Evolutionary conservation across 306 rosid genomes (phyloP), one percentile per base, ranked within the genome.

Genomic region (Dalbergia oliveri): DNA sequence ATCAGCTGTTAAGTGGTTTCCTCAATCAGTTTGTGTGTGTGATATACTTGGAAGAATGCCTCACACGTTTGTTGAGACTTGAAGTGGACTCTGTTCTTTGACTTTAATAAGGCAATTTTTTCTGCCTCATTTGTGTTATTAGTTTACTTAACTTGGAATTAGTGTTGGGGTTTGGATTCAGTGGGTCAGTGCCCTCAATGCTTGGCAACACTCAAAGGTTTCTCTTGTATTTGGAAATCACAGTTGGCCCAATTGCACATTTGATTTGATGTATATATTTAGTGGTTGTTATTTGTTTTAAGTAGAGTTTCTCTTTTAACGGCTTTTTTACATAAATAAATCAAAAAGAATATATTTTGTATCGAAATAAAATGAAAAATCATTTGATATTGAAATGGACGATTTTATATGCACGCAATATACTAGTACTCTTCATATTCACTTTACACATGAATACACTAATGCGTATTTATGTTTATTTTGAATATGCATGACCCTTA

Each of bases 81-180:
- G 60, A 73, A 66, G 72, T 73, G 69, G 84, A 83, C 49, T 11
- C 33, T 26, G 6, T 51, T 34, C 18, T 74, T 74, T 75, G 64
- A 59, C 43, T 67, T 56, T 43, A 19, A 5, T 78, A 21, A 21
- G 23, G 54, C 31, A 44, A 44, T 14, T 45, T 33, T 23, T 16
- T 41, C 16, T 4, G 33, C 35, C 81, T 53, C 69, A 35, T 66
- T 83, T 79, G 76, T 56, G 58, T 54, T 54, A n/a, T 54, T 54
- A 16, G 60, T 54, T 77, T 67, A 35, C 77, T 69, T 56, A 39
- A 75, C 62, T 54, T 49, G 75, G 82, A 61, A 39, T 71, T 50
- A 51, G 73, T 60, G 75, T 69, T 68, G 68, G 69, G 58, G 54
- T 18, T 84, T 79, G 80, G 83, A 81, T 69, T 84, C 9, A 66